Evolutionary conservation across 768 basidiomycete species (phyloP), one percentile per base, ranked within the genome.

Genomic region (Leucocoprinus leucothites): DNA sequence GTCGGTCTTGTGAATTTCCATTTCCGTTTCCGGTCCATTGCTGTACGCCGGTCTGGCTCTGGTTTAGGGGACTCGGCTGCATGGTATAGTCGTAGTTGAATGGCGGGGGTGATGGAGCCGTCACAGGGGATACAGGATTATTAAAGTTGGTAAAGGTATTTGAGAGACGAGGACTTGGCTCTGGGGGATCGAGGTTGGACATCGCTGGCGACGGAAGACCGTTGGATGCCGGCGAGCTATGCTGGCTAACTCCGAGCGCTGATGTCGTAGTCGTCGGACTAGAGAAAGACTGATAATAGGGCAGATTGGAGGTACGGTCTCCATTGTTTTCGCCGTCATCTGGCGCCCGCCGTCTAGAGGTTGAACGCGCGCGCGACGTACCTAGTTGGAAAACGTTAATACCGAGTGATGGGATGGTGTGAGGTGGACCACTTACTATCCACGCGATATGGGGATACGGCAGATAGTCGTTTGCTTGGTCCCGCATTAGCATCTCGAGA

Each of bases 141-240:
- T 73, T 71, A 60, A 72, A 77, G 44, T 68, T 77, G 60, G 74
- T 80, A 18, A 78, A 70, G 25, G 73, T 66, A 26, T 75, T 70
- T 3, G 77, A 68, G 52, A 82, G 67, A 40, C 73, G 78, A n/a
- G 87, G 81, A 61, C 81, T 83, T 11, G 76, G 71, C 58, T 88
- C 84, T 55, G 31, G 44, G 52, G 45, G 63, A 53, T 82, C 82
- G 38, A 75, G 63, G 11, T 71, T 72, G 21, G 83, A 72, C 65
- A 80, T 82, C 5, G 83, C 71, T 14, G 89, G 89, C 2, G 89
- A 91, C 2, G 89, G 86, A 24, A 86, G 70, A 67, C 85, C 85
- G 13, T 75, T 81, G 11, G 89, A 91, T 2, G 82, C 82, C 1
- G 89, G 89, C 13, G 89, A 91, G 64, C 89, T 86, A 61, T 89